Evolutionary conservation across 768 basidiomycete species (phyloP), one percentile per base, ranked within the genome.

Genomic region (Suillus variegatus): DNA sequence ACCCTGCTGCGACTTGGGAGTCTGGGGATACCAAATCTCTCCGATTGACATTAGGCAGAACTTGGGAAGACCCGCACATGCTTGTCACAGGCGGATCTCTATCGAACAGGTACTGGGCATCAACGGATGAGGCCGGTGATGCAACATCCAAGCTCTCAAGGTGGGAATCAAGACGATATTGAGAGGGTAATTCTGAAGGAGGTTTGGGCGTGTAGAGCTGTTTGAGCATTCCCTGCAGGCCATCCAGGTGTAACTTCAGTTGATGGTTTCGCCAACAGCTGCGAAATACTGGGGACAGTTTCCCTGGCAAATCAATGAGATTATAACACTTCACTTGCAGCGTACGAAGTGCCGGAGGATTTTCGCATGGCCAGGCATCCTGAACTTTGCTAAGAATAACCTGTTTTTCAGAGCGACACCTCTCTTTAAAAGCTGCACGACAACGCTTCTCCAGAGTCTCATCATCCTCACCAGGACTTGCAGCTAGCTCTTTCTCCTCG

Each of bases 11-110:
- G 43, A 28, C 6, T 6, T 64, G 32, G 8, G 13, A 46, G 0
- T 47, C 51, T 6, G 49, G 2, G 25, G 55, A 54, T 20, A 35
- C 52, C 32, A 10, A 10, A 32, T 54, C 28, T 22, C 1, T 60
- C 25, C 3, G 25, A 9, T 3, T 6, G 28, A 3, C 22, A 51
- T 7, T 13, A 10, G 6, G 41, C 25, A 12, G 66, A 46, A 6
- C 7, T n/a, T 12, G 13, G n/a, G 2, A 20, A 54, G 32, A 54
- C 28, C 32, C 32, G 18, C 10, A 10, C 4, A 5, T 22, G 13
- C 20, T 49, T 38, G 64, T 41, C 0, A n/a, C n/a, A 20, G 66
- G 72, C 16, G 58, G 14, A 32, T 44, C 10, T n/a, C 72, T 65
- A 22, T 51, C 12, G 6, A 66, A 64, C 1, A 66, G 65, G 6